Percentiles rank a stretch among this genome's conserved stretches.
Evolutionary conservation across 768 basidiomycete species (phyloP).

Genomic region (Scleroderma citrinum): DNA sequence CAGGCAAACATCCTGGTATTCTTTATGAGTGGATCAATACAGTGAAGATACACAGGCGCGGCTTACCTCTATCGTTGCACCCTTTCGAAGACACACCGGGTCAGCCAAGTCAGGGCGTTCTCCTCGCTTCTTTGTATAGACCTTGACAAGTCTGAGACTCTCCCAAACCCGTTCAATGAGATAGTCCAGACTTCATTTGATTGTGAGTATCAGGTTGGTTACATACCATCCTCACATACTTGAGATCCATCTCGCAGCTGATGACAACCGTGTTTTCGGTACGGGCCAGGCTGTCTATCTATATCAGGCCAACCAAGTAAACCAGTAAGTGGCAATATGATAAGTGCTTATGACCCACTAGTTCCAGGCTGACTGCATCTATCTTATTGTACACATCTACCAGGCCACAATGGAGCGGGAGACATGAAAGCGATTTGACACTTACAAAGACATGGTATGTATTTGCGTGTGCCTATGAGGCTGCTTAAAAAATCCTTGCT

Average conservation of each 20-base stretch:
- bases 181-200: constrained; percentile 51
- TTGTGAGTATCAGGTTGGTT: not conserved
- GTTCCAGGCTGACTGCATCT: constrained; percentile 80
- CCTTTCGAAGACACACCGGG: constrained; percentile 85
- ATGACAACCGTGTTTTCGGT: constrained; percentile 88
- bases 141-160: constrained; percentile 74
- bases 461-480: constrained; percentile 80
- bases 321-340: not conserved
- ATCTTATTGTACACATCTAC: constrained; percentile 96
- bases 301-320: not conserved
- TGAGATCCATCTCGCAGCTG: constrained; percentile 91
- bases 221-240: constrained; percentile 42
- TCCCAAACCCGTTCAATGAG: constrained; percentile 77
- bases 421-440: constrained; percentile 3
- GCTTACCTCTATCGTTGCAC: constrained; percentile 84
- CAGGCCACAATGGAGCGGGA: constrained; percentile 5
- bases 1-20: constrained; percentile 72
- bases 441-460: constrained; percentile 87
- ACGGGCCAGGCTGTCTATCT: constrained; percentile 74
- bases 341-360: constrained; percentile 20
- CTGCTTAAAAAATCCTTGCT: constrained; percentile 2
- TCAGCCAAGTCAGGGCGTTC: constrained; percentile 87
- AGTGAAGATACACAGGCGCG: not conserved
- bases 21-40: not conserved
- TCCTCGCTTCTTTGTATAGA: constrained; percentile 98